Evolutionary conservation across 2,329 filamentous ascomycete species (phyloP).

Genomic region (Emydomyces testavorans): DNA sequence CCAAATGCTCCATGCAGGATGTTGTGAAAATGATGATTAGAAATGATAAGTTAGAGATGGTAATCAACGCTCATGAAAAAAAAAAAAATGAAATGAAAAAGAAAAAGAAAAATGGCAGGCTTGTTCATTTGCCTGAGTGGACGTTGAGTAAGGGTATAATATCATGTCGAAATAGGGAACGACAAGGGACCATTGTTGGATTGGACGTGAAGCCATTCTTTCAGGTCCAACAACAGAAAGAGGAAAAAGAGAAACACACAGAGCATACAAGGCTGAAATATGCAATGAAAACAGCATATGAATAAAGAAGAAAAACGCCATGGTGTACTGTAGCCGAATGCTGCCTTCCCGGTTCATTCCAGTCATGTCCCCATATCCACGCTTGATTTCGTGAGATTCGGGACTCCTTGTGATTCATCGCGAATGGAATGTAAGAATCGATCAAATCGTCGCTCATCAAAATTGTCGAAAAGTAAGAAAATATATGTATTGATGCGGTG

Average conservation of each 20-base stretch:
- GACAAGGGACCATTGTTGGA: conserved; percentile 8
- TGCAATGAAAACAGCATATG: not conserved
- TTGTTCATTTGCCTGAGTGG: conserved; percentile 13
- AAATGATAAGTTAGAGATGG: not conserved
- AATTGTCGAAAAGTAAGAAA: not conserved
- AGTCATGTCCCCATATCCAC: not conserved
- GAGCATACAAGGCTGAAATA: not conserved
- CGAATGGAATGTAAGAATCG: not conserved
- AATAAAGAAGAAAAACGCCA: conserved; percentile 2
- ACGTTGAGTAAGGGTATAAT: conserved; percentile 12
- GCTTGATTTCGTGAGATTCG: not conserved
- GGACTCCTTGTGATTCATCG: not conserved
- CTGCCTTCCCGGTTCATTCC: not conserved
- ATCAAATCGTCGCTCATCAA: not conserved
- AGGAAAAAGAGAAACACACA: not conserved
- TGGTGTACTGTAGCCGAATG: not conserved
- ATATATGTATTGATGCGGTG: not conserved
- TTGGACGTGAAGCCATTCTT: not conserved
- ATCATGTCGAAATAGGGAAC: conserved; percentile 13
- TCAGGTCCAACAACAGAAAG: not conserved
- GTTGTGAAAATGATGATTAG: conserved; percentile 5
- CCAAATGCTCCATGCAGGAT: conserved; percentile 7
- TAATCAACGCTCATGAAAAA: conserved; percentile 11
- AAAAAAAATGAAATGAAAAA: conserved; percentile 12
- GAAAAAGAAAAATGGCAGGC: conserved; percentile 12